Evolutionary conservation across 495 filamentous ascomycete species (phyloP).

Genomic region (Astrothelium subdiscretum): DNA sequence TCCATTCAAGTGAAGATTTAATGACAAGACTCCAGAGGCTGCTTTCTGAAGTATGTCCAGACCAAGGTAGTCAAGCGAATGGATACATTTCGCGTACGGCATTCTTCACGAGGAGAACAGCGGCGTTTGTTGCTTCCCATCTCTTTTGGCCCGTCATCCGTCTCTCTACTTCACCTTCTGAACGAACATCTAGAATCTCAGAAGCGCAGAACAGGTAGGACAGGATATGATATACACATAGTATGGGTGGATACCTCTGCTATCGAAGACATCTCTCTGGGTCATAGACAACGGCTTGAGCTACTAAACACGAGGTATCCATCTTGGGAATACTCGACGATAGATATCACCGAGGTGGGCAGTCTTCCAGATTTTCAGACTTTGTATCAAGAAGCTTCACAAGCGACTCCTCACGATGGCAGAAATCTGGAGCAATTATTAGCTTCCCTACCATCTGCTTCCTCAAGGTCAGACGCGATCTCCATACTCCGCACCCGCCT

Average conservation of each 20-base stretch:
- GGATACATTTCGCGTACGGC: slow-evolving; percentile 45
- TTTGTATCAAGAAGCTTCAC: slow-evolving; percentile 14
- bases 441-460: slow-evolving; percentile 49
- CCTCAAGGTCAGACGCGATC: slow-evolving; percentile 64
- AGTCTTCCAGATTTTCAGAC: neutral
- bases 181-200: slow-evolving; percentile 53
- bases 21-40: slow-evolving; percentile 41
- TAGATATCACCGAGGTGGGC: neutral
- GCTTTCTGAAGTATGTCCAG: slow-evolving; percentile 62
- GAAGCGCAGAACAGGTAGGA: slow-evolving; percentile 39
- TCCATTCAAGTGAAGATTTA: neutral
- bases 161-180: slow-evolving; percentile 65
- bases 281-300: slow-evolving; percentile 9
- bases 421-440: slow-evolving; percentile 41
- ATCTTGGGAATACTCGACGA: slow-evolving; percentile 38
- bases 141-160: slow-evolving; percentile 74
- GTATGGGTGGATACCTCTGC: slow-evolving; percentile 50
- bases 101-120: slow-evolving; percentile 26
- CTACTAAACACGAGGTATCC: slow-evolving; percentile 42
- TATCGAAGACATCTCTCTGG: neutral
- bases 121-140: slow-evolving; percentile 61
- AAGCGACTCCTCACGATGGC: slow-evolving; percentile 8
- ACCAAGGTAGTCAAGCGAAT: slow-evolving; percentile 72
- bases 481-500: slow-evolving; percentile 57
- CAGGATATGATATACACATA: slow-evolving; percentile 54